These are phyloP conservation scores for Botrytis hyacinthi DNA, from an alignment of 2,329 filamentous ascomycete species.

Conservation along the genomic window DNA sequence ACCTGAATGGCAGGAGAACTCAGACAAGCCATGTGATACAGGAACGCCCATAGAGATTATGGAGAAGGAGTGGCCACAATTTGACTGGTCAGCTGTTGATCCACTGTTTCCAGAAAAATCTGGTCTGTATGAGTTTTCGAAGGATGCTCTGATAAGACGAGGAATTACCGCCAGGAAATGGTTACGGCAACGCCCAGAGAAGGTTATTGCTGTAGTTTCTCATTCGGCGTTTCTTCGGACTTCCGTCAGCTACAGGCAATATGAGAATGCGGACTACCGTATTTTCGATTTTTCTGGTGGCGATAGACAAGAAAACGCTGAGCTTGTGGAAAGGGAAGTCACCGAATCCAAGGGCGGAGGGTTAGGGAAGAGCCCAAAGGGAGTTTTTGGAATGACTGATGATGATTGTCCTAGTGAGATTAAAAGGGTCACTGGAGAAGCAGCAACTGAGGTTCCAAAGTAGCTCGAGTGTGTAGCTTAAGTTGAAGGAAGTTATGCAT, in stretches of 20 bases:
- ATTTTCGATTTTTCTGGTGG: slow-evolving; percentile 37
- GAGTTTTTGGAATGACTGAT: slow-evolving; percentile 24
- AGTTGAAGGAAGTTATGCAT: neutral
- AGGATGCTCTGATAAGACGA: slow-evolving; percentile 29
- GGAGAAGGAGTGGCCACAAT: slow-evolving; percentile 37
- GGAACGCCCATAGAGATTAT: slow-evolving; percentile 33
- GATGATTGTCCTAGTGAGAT: neutral
- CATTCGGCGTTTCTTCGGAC: slow-evolving; percentile 37
- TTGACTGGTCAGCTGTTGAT: slow-evolving; percentile 38
- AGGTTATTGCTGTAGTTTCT: slow-evolving; percentile 38
- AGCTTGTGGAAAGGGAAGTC: slow-evolving; percentile 35
- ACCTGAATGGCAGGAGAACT: slow-evolving; percentile 39
- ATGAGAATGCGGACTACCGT: slow-evolving; percentile 38
- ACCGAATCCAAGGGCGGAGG: slow-evolving; percentile 37
- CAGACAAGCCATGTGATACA: slow-evolving; percentile 37
- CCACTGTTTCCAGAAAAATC: slow-evolving; percentile 35
- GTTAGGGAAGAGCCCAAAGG: slow-evolving; percentile 35
- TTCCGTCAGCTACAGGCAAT: slow-evolving; percentile 32
- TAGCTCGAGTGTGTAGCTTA: neutral
- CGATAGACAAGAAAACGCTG: slow-evolving; percentile 29
- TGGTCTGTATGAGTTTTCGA: slow-evolving; percentile 36
- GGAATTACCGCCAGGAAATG: slow-evolving; percentile 34
- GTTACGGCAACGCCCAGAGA: slow-evolving; percentile 36
- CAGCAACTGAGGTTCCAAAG: slow-evolving; percentile 26
- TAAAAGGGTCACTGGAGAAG: slow-evolving; percentile 23